Base-by-base conservation (phyloP, 305 asterid genomes). In the Withania somnifera region DNA sequence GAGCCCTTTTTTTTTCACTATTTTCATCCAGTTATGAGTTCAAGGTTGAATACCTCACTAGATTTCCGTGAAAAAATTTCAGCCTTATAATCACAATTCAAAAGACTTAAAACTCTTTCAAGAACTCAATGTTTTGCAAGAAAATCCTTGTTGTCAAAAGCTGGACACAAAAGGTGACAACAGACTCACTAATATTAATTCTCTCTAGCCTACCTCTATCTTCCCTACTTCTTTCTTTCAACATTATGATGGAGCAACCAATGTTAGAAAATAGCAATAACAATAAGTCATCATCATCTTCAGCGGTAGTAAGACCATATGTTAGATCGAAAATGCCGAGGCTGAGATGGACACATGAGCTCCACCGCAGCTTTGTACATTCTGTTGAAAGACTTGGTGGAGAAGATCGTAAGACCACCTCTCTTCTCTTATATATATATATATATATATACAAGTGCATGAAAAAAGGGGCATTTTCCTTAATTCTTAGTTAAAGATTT, bases 371-470 rank as follows among this genome's bases (percentile, higher is more conserved):
- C 58, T 93, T 93, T 50, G 85, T 93, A 86, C 82, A 84, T 80
- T 93, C 95, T 20, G 95, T 92, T 9, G 84, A 92, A 1, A 86
- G 87, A 6, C 93, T 92, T 1, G 98, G 97, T n/a, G 97, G 94
- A 81, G 94, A 89, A 86, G 92, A 91, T 3, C 85, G 97, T 93
- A 88, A 88, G 84, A 32, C 38, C 45, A 20, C 0, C 36, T 28
- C 6, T 30, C 22, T 3, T 19, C 19, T 2, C 0, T 24, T 30
- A 30, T 30, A 30, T 30, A 30, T 30, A 30, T 30, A 30, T 3
- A 30, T 30, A 30, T 3, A 30, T n/a, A n/a, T n/a, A n/a, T n/a
- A n/a, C 34, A 30, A 30, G 34, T 30, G 22, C 42, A 30, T 28
- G 40, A 28, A 15, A 6, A 30, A 30, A 3, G 34, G 34, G 34